Percentiles rank a stretch among this genome's conserved stretches.
phyloP scores from a whole-genome alignment of 192 early-diverging fungal genomes.

The Coemansia sp. region DNA sequence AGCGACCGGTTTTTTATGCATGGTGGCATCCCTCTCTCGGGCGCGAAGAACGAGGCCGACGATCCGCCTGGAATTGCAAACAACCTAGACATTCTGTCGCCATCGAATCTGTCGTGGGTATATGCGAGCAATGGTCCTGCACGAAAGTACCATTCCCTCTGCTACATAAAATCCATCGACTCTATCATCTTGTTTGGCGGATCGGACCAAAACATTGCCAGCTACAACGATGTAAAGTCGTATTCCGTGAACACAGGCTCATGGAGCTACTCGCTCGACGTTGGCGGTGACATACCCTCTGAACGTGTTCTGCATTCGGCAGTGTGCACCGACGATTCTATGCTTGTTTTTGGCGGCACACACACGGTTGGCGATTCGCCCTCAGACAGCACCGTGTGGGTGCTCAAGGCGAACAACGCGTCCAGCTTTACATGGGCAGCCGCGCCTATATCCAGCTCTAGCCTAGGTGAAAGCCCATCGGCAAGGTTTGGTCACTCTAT shows the following conservation, averaged over 20 bases:
- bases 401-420: conserved; percentile 34
- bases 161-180: conserved; percentile 60
- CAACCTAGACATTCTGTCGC: conserved; percentile 55
- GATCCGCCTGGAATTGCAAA: conserved; percentile 36
- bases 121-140: conserved; percentile 62
- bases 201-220: conserved; percentile 49
- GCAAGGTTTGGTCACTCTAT: conserved; percentile 68
- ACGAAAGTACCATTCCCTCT: conserved; percentile 59
- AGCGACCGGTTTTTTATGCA: conserved; percentile 48
- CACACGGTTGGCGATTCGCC: conserved; percentile 32
- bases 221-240: conserved; percentile 59
- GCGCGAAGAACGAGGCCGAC: conserved; percentile 29
- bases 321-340: conserved; percentile 65
- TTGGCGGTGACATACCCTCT: conserved; percentile 53
- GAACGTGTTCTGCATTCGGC: conserved; percentile 67
- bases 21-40: conserved; percentile 48
- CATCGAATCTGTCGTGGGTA: conserved; percentile 59
- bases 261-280: conserved; percentile 58
- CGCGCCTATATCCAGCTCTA: conserved; percentile 41
- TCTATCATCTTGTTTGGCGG: conserved; percentile 70
- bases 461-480: conserved; percentile 48
- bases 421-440: conserved; percentile 42
- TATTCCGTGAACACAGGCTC: conserved; percentile 55
- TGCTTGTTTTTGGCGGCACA: conserved; percentile 70
- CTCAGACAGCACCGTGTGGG: conserved; percentile 58